Evolutionary conservation across 768 basidiomycete species (phyloP), one percentile per base, ranked within the genome.

Genomic region (Panaeolus papilionaceus): DNA sequence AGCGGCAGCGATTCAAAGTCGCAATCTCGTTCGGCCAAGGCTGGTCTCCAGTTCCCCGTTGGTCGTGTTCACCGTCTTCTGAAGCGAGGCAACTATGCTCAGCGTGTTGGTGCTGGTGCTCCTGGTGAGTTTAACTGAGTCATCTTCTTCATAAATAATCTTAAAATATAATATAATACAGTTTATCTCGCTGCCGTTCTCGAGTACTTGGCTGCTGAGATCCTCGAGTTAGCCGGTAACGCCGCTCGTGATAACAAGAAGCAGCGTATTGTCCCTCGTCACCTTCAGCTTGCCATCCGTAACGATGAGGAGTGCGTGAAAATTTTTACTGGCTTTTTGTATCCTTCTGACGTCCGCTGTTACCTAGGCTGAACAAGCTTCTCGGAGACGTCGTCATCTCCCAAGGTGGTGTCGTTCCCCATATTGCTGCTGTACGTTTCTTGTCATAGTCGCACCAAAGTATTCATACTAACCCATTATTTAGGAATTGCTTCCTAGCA

Each of bases 231-330:
- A 33, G 95, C 95, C 71, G 95, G 95, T 62, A 93, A 93, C 71
- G 93, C 93, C 23, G 93, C 91, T 28, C 88, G 90, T 71, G 90
- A 89, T 80, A 91, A 91, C 84, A 91, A 94, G 86, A 93, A 96
- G 84, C 91, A 93, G 75, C 95, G 95, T 91, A 96, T 96, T 75
- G 93, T 96, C 9, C 95, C 95, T 64, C 90, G 95, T 76, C 95
- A 97, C 80, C 79, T 96, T 68, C 95, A 97, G 76, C 89, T 97
- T 61, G 95, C 95, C 69, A 95, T 97, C 79, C 88, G 95, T 72
- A 94, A 96, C 78, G 94, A 95, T 69, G 94, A 96, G 77, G 94
- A 92, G 90, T 91, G 68, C 62, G 82, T 78, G 26, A 44, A 40
- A 37, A 0, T 38, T 67, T 44, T 40, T 10, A 40, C 28, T 47